Evolutionary conservation across 257 asterid genomes (phyloP).

Genomic region (Gentiana dahurica): DNA sequence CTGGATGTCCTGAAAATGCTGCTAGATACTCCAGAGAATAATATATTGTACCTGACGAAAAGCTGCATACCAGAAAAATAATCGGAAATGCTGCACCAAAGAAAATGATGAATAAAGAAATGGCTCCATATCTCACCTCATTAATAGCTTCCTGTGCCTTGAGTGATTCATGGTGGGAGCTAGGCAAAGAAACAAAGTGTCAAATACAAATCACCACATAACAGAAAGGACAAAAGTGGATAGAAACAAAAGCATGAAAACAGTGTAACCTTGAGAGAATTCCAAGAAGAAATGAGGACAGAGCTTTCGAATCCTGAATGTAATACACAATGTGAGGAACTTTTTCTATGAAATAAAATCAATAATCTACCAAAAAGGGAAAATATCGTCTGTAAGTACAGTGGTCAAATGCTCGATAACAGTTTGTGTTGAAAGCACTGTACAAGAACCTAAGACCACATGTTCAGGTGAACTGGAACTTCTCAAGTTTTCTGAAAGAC

Average conservation of each 20-base stretch:
- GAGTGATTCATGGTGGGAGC: constrained; percentile 93
- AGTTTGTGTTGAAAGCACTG: constrained; percentile 80
- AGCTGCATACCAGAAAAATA: constrained; percentile 43
- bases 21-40: constrained; percentile 85
- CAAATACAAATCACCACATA: constrained; percentile 7
- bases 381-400: constrained; percentile 31
- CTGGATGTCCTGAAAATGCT: constrained; percentile 40
- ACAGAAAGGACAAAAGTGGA: constrained; percentile 7
- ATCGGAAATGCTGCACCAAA: constrained; percentile 1
- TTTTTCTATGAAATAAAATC: too few relatives aligned
- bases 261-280: constrained; percentile 65
- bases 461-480: constrained; percentile 65
- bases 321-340: too few relatives aligned
- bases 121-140: constrained; percentile 53
- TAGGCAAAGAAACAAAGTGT: constrained; percentile 25
- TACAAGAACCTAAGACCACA: constrained; percentile 94
- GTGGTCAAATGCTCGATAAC: constrained; percentile 79
- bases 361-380: not conserved
- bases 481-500: constrained; percentile 59
- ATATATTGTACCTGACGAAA: constrained; percentile 85
- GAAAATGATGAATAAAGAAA: constrained; percentile 4
- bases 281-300: constrained; percentile 87
- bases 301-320: constrained; percentile 88
- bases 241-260: constrained; percentile 12
- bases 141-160: constrained; percentile 97